Evolutionary conservation across 371 early-diverging fungal genomes (phyloP), one percentile per base, ranked within the genome.

Genomic region (Apophysomyces sp.): DNA sequence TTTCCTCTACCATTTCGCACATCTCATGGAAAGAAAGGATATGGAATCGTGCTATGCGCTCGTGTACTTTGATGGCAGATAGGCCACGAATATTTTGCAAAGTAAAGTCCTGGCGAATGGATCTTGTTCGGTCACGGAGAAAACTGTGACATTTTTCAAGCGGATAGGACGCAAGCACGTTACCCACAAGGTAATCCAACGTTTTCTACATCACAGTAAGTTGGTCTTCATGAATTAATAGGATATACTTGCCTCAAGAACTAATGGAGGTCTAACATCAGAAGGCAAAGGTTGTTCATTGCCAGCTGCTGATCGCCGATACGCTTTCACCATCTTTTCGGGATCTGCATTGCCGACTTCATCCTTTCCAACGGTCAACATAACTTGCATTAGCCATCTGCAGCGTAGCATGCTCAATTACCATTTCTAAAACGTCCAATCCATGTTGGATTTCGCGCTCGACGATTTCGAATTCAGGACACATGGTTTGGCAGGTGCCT

Each of bases 21-120:
- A 96, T 79, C 27, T 86, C 76, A 61, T 94, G 93, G 8, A 87
- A 68, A 53, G 88, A 90, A 4, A 94, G 58, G 34, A 97, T 94
- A 67, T 95, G 95, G 61, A 90, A 96, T 8, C 98, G 86, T 7
- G 95, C 94, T 41, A 96, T 93, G 11, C 87, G 77, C 71, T 97
- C 97, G 66, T 92, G 91, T 0, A 86, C 78, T 12, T 75, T 64
- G 0, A 96, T 86, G 0, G 96, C 90, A 18, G 69, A 66, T 0
- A 69, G 29, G 56, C 89, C 89, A 32, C 90, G 80, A 60, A 83
- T 82, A 67, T 94, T 92, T 69, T 97, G 97, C 3, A 93, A 69
- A 3, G 92, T 91, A 58, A 95, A 92, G 65, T 98, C 98, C 68
- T 89, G 88, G 40, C 94, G 80, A 49, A 97, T 93, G 2, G 93